Percentiles rank a stretch among this genome's conserved stretches.
These are phyloP conservation scores for Rosa multiflora DNA, from an alignment of 306 rosid species.

Conservation along the genomic window DNA sequence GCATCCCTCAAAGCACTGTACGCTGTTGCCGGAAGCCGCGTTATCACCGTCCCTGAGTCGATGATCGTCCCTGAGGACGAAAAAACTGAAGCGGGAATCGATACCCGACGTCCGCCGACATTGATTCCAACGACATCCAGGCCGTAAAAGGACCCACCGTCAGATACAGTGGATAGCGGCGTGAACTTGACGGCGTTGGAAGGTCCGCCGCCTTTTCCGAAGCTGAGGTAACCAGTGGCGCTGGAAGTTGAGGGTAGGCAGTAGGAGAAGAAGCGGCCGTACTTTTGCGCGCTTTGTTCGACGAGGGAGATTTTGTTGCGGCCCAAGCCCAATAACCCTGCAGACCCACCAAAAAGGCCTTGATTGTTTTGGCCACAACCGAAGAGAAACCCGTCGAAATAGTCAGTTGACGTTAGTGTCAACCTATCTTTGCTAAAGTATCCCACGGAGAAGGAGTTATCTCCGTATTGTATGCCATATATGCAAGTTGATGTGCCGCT, in stretches of 20 bases:
- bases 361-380: conserved; percentile 8
- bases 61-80: conserved; percentile 22
- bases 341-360: conserved; percentile 29
- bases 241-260: conserved; percentile 69
- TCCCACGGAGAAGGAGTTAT: conserved; percentile 12
- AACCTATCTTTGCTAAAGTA: conserved; percentile 1
- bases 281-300: conserved; percentile 56
- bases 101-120: conserved; percentile 35
- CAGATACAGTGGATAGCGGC: conserved; percentile 32
- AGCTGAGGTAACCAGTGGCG: conserved; percentile 49
- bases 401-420: neutral
- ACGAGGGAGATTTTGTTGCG: conserved; percentile 63
- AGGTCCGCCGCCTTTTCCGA: conserved; percentile 25
- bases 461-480: conserved; percentile 50
- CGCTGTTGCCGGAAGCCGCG: conserved; percentile 26
- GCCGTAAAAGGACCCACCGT: conserved; percentile 45
- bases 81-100: conserved; percentile 28
- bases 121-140: conserved; percentile 37
- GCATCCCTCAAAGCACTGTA: conserved; percentile 12
- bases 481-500: conserved; percentile 31
- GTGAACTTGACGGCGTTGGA: conserved; percentile 43
- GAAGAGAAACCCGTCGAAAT: conserved; percentile 10
- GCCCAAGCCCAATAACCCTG: conserved; percentile 80
- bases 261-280: conserved; percentile 55
- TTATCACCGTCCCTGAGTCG: conserved; percentile 30